Evolutionary conservation across 2,329 filamentous ascomycete genomes (phyloP), one percentile per base, ranked within the genome.

Genomic region (Dryadomyces sulphureus): DNA sequence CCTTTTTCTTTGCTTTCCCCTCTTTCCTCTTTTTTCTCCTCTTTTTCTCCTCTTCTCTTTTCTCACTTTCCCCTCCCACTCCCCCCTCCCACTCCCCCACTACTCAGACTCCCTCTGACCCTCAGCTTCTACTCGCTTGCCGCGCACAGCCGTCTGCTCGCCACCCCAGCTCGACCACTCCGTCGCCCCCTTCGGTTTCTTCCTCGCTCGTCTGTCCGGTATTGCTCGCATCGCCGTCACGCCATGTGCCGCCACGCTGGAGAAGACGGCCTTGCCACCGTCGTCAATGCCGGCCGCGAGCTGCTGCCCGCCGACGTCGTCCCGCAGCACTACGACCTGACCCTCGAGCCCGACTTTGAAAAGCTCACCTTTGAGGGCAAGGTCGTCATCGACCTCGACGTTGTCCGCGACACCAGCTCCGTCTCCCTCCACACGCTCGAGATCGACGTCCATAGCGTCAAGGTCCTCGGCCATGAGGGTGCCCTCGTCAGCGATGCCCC

Each of bases 291-390:
- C 21, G 79, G 76, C 53, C 81, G 90, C 56, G 84, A 94, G 69
- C 81, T 96, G 53, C 73, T 96, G 56, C 92, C 90, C 45, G 79
- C 81, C 65, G 94, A 95, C 59, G 87, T 95, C 57, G 83, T 90
- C 62, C 89, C 90, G n/a, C 66, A 73, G 35, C 88, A 96, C 67
- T 96, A 96, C 66, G 79, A 94, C 62, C 66, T 96, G 55, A 92
- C 85, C 1, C 72, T 96, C 51, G 92, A 96, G 67, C 88, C 90
- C 46, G 78, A 95, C 67, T 84, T 96, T 55, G 74, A 84, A 56
- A 88, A 82, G 53, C 87, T 92, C 64, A 87, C 79, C 52, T 96
- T 90, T 61, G 76, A 90, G 49, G 90, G 90, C 53, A 81, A 73
- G 11, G 88, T 94, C 45, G 65, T 79, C 48, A 89, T 96, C 58